Evolutionary conservation across 441 rosid species (phyloP), one percentile per base, ranked within the genome.

Genomic region (Gossypium trilobum): DNA sequence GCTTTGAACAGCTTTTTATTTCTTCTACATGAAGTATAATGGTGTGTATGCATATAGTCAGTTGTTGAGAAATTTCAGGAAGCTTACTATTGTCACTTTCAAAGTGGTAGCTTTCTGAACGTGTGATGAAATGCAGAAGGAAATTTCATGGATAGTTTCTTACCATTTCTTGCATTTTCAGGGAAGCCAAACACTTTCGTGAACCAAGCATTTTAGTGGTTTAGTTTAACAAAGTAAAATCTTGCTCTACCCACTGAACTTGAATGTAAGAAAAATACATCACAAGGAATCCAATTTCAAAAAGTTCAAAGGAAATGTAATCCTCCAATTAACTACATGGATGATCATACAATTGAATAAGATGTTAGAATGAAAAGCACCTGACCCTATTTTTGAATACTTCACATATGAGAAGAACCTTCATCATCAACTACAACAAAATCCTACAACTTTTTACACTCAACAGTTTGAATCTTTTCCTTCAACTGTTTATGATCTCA

Each of bases 391-490:
- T 36, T 61, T 33, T 16, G 27, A 36, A 50, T 16, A 16, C 59
- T 68, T 68, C 44, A 68, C 9, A 27, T 33, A 27, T 50, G 46
- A 51, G 5, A 52, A 51, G 5, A 52, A 68, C 59, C 60, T 17
- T 17, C 71, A 50, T 25, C 44, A 51, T 50, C 42, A 72, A 60
- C 75, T 57, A 73, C 72, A 68, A 73, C 73, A 77, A 78, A 81
- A 80, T 2, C 79, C 86, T 82, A 79, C 81, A 65, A 57, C 39
- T 51, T 79, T 82, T 78, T 79, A 87, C 88, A 85, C 75, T 82
- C 75, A 17, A 39, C 72, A 66, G 59, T 73, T 68, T 67, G 51
- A 46, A 65, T 13, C 8, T 63, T 67, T 33, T 33, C 8, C 39
- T 68, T 70, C 71, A 56, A 55, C 31, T 46, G 51, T 56, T 73